phyloP scores from a whole-genome alignment of 2,329 filamentous ascomycete genomes.

The Alternaria sp. region DNA sequence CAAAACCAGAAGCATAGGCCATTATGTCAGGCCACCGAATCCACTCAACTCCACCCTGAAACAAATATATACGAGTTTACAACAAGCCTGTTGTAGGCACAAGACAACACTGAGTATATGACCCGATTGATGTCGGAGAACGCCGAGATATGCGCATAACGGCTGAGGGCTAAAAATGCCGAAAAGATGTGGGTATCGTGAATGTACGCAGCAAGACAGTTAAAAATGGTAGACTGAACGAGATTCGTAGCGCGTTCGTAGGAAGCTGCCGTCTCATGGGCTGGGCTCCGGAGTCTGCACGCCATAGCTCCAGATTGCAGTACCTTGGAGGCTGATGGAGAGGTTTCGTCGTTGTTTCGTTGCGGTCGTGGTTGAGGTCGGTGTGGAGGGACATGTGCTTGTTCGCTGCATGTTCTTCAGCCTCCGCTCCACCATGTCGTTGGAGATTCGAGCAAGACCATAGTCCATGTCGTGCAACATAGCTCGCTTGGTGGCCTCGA shows the following conservation, averaged over 20 bases:
- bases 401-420: constrained; percentile 43
- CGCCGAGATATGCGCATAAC: constrained; percentile 10
- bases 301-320: constrained; percentile 44
- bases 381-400: constrained; percentile 9
- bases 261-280: constrained; percentile 33
- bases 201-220: constrained; percentile 18
- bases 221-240: constrained; percentile 9
- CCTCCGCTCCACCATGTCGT: constrained; percentile 44
- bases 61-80: constrained; percentile 4
- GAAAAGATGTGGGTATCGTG: constrained; percentile 30
- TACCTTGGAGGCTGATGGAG: constrained; percentile 38
- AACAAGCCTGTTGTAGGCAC: constrained; percentile 9
- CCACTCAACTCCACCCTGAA: constrained; percentile 6
- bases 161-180: constrained; percentile 13
- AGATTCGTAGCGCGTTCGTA: constrained; percentile 11
- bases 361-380: neutral
- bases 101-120: neutral
- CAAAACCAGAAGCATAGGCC: constrained; percentile 10
- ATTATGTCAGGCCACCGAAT: neutral
- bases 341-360: constrained; percentile 33
- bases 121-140: constrained; percentile 10
- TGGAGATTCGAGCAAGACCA: constrained; percentile 46
- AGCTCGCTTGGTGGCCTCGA: constrained; percentile 45
- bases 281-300: constrained; percentile 52
- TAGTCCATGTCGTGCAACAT: constrained; percentile 52